Evolutionary conservation across 1,284 basidiomycete species (phyloP), one percentile per base, ranked within the genome.

Genomic region (Rhodotorula glutinis): DNA sequence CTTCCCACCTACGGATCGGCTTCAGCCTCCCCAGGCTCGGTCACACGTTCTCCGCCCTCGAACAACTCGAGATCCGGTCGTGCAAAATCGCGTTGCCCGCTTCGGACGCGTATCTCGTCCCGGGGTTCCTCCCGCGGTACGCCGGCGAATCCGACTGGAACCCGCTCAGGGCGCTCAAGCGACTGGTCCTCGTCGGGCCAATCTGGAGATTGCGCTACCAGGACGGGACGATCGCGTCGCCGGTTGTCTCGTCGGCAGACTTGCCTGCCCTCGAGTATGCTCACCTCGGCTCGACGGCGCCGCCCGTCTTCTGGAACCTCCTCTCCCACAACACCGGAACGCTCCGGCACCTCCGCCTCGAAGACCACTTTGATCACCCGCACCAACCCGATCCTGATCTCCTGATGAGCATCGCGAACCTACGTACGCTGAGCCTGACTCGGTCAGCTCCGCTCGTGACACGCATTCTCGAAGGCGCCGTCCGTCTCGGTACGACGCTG

Each of bases 101-200:
- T 1, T 19, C 44, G 8, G 53, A 60, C 30, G 41, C 55, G 8
- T 60, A 52, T 19, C 52, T 68, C 52, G 19, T 53, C 5, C 44
- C 62, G 7, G 16, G n/a, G 13, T 57, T 68, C 56, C 56, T 68
- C 10, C 66, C 66, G 0, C 62, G 49, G 0, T 57, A 55, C 51
- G 33, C 46, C 11, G 66, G 56, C 58, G 66, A 68, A 53, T 23
- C 30, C 8, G 66, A 64, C 27, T 68, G 62, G 66, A 21, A 38
- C 9, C 59, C 59, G 3, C 62, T 63, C 51, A 23, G 46, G 1
- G 27, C 17, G 11, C 46, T 68, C 14, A 14, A 27, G 5, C 49
- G 46, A 0, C 51, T 68, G 17, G 46, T 57, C 16, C 66, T 68
- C 55, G 46, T 68, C 25, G 62, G 62, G 2, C 66, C 66, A 0